phyloP scores from a whole-genome alignment of 208 protist genomes.

The Crithidia expoeki region DNA sequence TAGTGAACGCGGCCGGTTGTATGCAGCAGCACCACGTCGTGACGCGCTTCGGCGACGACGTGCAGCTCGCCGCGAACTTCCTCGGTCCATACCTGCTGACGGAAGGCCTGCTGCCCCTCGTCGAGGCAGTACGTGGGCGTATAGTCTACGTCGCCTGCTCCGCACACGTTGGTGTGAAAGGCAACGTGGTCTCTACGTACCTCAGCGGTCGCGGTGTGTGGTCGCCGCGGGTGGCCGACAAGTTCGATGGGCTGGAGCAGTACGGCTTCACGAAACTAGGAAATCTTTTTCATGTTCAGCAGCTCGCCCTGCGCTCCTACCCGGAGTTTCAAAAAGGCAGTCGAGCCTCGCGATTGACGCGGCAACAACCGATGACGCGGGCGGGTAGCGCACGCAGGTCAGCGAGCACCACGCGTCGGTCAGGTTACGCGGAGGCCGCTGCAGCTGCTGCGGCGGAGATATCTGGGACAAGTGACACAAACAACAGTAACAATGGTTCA shows the following conservation, averaged over 20 bases:
- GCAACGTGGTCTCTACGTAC: slow-evolving; percentile 64
- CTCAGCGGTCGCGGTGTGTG: slow-evolving; percentile 75
- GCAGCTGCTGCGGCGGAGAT: slow-evolving; percentile 15
- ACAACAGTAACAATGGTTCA: not conserved
- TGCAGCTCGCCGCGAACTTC: slow-evolving; percentile 79
- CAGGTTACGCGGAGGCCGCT: slow-evolving; percentile 10
- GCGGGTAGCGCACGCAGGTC: not conserved
- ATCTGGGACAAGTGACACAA: not conserved
- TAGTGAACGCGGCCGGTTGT: slow-evolving; percentile 80
- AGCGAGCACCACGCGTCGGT: not conserved
- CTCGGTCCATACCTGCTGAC: slow-evolving; percentile 79
- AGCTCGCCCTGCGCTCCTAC: slow-evolving; percentile 75
- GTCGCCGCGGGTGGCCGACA: slow-evolving; percentile 55
- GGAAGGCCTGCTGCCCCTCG: slow-evolving; percentile 78
- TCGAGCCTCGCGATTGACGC: slow-evolving; percentile 18
- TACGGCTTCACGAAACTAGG: slow-evolving; percentile 88
- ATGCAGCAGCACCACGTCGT: slow-evolving; percentile 56
- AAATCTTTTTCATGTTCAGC: slow-evolving; percentile 84
- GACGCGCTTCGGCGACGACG: slow-evolving; percentile 78
- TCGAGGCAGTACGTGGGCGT: slow-evolving; percentile 58
- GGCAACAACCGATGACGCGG: slow-evolving; percentile 5
- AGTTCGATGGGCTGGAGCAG: slow-evolving; percentile 83
- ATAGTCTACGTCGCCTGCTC: slow-evolving; percentile 82
- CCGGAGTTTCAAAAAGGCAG: slow-evolving; percentile 24
- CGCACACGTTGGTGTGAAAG: slow-evolving; percentile 66